Conservation (phyloP, 2,329 filamentous ascomycete genomes). For the Fusarium circinatum region DNA sequence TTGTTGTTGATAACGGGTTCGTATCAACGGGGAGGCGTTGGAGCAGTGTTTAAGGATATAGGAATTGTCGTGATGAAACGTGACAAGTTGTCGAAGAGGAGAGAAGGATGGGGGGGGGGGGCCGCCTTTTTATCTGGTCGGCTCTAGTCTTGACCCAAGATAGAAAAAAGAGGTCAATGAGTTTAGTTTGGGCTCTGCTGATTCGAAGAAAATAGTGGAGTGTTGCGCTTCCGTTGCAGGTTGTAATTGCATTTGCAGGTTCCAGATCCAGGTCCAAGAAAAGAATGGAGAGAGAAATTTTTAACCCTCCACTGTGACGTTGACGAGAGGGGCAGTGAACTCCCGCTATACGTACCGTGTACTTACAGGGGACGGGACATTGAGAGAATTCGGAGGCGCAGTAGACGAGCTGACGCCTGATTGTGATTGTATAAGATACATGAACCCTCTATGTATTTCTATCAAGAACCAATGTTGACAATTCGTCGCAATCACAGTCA, state of each 20-base stretch:
- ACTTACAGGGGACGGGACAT: background rate
- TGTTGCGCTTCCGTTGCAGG: background rate
- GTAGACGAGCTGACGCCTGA: background rate
- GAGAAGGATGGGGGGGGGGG: background rate
- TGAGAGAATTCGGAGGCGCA: slow-evolving; percentile 19
- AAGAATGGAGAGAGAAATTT: slow-evolving; percentile 32
- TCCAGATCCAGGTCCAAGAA: background rate
- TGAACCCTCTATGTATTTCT: background rate
- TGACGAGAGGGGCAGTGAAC: slow-evolving; percentile 35
- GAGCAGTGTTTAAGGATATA: background rate
- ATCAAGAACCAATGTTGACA: background rate
- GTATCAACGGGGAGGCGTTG: background rate
- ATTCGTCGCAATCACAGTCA: background rate
- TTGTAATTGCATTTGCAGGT: background rate
- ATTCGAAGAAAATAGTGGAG: slow-evolving; percentile 5
- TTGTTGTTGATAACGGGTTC: background rate
- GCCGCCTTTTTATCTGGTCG: slow-evolving; percentile 28
- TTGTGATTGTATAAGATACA: background rate
- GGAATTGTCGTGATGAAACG: background rate
- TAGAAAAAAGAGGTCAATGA: slow-evolving; percentile 1
- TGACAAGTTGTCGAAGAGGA: slow-evolving; percentile 15
- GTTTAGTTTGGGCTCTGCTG: slow-evolving; percentile 21
- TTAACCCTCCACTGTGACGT: slow-evolving; percentile 43
- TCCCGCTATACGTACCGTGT: background rate
- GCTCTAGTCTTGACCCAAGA: slow-evolving; percentile 3